Evolutionary conservation across 169 alveolate species (phyloP).

Genomic region (Cryptosporidium viatorum): DNA sequence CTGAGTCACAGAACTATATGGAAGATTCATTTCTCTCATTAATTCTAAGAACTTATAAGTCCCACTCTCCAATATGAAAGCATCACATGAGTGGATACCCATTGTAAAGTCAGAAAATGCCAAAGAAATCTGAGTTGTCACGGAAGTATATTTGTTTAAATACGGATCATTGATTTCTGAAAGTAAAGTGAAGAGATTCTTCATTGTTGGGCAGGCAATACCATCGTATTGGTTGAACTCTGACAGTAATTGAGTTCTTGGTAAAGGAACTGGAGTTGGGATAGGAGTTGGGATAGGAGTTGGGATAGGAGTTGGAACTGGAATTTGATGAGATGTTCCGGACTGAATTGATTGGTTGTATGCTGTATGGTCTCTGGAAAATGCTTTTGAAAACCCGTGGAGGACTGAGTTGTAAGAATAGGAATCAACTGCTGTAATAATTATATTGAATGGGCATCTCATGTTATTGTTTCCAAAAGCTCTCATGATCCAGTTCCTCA

Average conservation of each 20-base stretch:
- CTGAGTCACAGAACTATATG: not conserved
- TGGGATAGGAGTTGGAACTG: constrained; percentile 6
- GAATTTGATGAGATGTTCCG: not conserved
- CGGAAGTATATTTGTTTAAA: constrained; percentile 4
- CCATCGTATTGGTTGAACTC: constrained; percentile 67
- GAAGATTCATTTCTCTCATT: constrained; percentile 31
- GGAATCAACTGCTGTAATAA: constrained; percentile 4
- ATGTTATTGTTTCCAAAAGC: constrained; percentile 17
- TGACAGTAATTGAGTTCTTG: constrained; percentile 30
- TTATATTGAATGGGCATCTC: constrained; percentile 43
- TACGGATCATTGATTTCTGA: constrained; percentile 28
- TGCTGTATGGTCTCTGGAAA: constrained; percentile 11
- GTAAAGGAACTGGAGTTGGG: constrained; percentile 1
- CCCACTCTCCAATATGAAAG: constrained; percentile 38
- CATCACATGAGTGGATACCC: constrained; percentile 47
- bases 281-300: constrained; percentile 12
- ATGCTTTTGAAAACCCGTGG: constrained; percentile 46
- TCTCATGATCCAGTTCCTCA: constrained; percentile 34
- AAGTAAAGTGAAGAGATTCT: constrained; percentile 18
- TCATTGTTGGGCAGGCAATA: constrained; percentile 74
- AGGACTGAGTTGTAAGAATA: not conserved
- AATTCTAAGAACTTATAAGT: not conserved
- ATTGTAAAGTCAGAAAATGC: constrained; percentile 14
- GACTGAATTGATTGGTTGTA: not conserved
- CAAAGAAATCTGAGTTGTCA: constrained; percentile 58